phyloP scores from a whole-genome alignment of 1,284 basidiomycete genomes.

The Dichomitus squalens region DNA sequence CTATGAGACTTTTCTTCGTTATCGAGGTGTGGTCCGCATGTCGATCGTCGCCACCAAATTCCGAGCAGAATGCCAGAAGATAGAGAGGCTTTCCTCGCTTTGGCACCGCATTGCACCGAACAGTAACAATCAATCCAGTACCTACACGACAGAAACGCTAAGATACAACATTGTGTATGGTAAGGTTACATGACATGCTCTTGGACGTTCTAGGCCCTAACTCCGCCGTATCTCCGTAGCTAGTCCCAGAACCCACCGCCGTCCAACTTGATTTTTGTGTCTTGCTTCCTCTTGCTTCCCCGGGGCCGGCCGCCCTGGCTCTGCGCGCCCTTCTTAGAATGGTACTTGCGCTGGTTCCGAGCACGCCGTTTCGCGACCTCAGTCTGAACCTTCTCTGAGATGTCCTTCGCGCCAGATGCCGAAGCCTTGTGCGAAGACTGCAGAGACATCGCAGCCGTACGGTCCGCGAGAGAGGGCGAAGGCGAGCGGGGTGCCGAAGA shows the following conservation, averaged over 20 bases:
- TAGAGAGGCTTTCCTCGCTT: not conserved
- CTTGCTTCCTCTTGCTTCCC: constrained; percentile 86
- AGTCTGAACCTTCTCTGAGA: constrained; percentile 62
- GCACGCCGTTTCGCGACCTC: constrained; percentile 65
- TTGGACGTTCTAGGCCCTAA: not conserved
- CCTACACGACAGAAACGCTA: not conserved
- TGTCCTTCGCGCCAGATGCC: constrained; percentile 18
- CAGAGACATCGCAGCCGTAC: constrained; percentile 27
- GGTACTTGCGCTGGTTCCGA: constrained; percentile 73
- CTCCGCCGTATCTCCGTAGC: not conserved
- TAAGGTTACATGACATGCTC: not conserved
- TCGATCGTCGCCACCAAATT: not conserved
- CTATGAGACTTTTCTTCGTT: not conserved
- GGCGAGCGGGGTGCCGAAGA: constrained; percentile 23
- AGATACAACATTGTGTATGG: not conserved
- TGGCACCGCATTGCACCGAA: not conserved
- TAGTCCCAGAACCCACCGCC: constrained; percentile 63
- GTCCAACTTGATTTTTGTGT: constrained; percentile 66
- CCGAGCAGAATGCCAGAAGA: not conserved
- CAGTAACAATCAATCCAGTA: not conserved
- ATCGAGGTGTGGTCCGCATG: not conserved
- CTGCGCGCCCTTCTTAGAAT: constrained; percentile 66
- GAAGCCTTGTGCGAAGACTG: not conserved
- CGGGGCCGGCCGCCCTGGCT: constrained; percentile 67
- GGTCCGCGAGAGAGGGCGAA: constrained; percentile 26